phyloP scores from a whole-genome alignment of 106 monocot species.

The Dendrobium chrysotoxum region DNA sequence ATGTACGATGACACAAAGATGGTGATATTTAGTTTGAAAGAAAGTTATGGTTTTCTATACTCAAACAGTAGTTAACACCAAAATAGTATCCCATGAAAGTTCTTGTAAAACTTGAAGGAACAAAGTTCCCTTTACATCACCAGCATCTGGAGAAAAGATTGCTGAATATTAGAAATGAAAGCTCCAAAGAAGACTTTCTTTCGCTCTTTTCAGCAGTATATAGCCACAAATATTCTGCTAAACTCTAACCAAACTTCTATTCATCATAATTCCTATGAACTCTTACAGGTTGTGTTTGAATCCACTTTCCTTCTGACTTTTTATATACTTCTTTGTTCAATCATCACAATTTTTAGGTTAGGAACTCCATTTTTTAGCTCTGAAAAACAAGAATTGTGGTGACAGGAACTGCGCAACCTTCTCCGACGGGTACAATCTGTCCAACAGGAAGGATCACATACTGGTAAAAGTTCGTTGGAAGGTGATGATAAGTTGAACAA shows the following conservation, averaged over 20 bases:
- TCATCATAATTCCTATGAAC: neutral
- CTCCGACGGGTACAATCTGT: slow-evolving; percentile 53
- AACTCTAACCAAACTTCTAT: neutral
- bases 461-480: slow-evolving; percentile 18
- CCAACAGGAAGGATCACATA: slow-evolving; percentile 6
- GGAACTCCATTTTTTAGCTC: neutral
- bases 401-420: slow-evolving; percentile 76
- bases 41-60: too few relatives aligned
- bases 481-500: slow-evolving; percentile 16
- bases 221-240: neutral
- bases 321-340: neutral
- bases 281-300: neutral
- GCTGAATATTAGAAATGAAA: neutral
- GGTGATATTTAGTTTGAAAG: too few relatives aligned
- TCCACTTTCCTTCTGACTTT: neutral
- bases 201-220: neutral
- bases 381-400: neutral
- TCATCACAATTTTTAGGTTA: neutral
- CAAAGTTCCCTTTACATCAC: neutral
- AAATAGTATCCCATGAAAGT: neutral
- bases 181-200: neutral
- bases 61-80: too few relatives aligned
- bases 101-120: neutral
- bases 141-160: neutral
- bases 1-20: too few relatives aligned